phyloP scores from a whole-genome alignment of 1,284 basidiomycete species.

The Clitocybe nebularis region DNA sequence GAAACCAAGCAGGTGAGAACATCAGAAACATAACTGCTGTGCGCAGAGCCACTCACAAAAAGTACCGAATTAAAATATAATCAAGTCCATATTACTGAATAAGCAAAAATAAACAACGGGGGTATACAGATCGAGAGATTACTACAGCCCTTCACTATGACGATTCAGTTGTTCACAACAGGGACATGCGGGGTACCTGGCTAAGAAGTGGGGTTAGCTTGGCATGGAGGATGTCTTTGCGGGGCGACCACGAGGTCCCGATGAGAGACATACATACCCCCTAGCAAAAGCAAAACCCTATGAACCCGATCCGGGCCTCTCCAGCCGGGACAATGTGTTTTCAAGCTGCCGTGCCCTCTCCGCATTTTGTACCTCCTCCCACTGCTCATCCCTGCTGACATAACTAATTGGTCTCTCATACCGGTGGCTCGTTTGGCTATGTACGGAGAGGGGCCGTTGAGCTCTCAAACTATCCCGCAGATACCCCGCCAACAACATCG shows the following conservation, averaged over 20 bases:
- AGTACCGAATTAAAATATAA: too few relatives aligned
- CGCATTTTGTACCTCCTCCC: slow-evolving; percentile 52
- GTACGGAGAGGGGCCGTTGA: slow-evolving; percentile 38
- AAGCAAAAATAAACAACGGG: neutral
- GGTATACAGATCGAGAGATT: neutral
- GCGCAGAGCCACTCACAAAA: too few relatives aligned
- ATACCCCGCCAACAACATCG: slow-evolving; percentile 53
- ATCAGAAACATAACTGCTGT: too few relatives aligned
- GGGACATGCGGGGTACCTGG: neutral
- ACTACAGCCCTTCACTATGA: neutral
- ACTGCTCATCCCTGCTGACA: slow-evolving; percentile 48
- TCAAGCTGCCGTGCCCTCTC: slow-evolving; percentile 50
- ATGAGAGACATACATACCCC: neutral
- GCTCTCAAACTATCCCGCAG: slow-evolving; percentile 44
- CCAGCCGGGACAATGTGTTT: slow-evolving; percentile 50
- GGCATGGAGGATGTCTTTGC: neutral
- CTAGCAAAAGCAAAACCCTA: slow-evolving; percentile 7
- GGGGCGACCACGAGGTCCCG: neutral
- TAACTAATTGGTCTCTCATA: slow-evolving; percentile 48
- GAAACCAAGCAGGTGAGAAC: too few relatives aligned
- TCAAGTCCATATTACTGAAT: neutral
- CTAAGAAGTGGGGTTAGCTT: neutral
- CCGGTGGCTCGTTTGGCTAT: slow-evolving; percentile 30
- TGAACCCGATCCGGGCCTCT: slow-evolving; percentile 26
- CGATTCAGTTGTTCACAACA: neutral